A percentile compares a stretch with the other conserved stretches of the same genome.
These are phyloP conservation scores for Penicillium simplicissimum DNA, from an alignment of 495 filamentous ascomycete species.

Conservation along the genomic window DNA sequence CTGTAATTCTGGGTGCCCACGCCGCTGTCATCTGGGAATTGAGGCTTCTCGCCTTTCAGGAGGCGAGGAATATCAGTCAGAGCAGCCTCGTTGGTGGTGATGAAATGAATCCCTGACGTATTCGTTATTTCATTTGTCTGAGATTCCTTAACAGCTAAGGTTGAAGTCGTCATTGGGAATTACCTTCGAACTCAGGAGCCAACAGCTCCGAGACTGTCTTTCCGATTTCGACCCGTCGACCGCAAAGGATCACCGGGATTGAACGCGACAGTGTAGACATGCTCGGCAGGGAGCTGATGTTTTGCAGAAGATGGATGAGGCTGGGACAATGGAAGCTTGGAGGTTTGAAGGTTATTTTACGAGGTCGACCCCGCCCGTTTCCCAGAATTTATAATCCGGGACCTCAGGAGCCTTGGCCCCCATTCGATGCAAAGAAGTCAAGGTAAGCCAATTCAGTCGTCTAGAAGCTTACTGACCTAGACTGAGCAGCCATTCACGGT, in stretches of 20 bases:
- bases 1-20: conserved; percentile 36
- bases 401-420: neutral
- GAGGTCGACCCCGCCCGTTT: neutral
- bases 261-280: conserved; percentile 14
- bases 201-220: conserved; percentile 27
- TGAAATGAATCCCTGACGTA: conserved; percentile 32
- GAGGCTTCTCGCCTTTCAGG: conserved; percentile 29
- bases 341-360: neutral
- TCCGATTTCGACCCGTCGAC: conserved; percentile 27
- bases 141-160: neutral
- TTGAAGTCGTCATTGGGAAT: neutral
- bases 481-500: neutral
- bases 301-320: neutral
- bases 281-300: neutral
- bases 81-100: conserved; percentile 21
- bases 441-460: neutral
- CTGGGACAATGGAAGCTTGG: neutral
- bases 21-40: conserved; percentile 19
- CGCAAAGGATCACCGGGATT: conserved; percentile 27
- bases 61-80: conserved; percentile 29
- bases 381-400: neutral
- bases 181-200: conserved; percentile 34
- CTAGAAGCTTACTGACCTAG: neutral
- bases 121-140: neutral
- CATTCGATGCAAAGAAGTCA: neutral